A percentile compares a stretch with the other conserved stretches of the same genome.
These are phyloP conservation scores for Leptographium lundbergii DNA, from an alignment of 2,329 filamentous ascomycete genomes.

Conservation along the genomic window DNA sequence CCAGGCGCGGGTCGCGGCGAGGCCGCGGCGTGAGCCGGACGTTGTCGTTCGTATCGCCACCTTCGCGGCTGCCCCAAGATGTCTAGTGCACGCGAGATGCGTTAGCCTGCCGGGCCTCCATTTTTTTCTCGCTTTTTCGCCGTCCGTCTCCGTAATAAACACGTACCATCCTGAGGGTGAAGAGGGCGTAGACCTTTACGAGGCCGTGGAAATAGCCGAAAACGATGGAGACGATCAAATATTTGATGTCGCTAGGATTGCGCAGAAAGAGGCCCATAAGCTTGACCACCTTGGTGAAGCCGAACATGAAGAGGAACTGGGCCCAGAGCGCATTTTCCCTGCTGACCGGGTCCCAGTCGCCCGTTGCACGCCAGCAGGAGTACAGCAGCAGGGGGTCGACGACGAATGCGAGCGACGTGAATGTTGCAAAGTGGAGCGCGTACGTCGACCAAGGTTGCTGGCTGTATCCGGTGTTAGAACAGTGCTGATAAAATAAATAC, in stretches of 20 bases:
- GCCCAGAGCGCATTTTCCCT: slow-evolving; percentile 45
- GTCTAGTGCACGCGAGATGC: slow-evolving; percentile 42
- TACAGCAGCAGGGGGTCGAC: slow-evolving; percentile 63
- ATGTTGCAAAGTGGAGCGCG: slow-evolving; percentile 81
- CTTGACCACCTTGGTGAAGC: slow-evolving; percentile 82
- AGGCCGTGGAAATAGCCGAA: slow-evolving; percentile 90
- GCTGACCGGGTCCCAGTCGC: slow-evolving; percentile 40
- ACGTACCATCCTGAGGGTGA: slow-evolving; percentile 71
- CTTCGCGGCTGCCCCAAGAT: slow-evolving; percentile 87
- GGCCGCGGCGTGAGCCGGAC: slow-evolving; percentile 10
- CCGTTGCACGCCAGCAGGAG: slow-evolving; percentile 56
- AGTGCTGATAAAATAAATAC: too few species aligned
- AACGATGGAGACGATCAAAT: slow-evolving; percentile 70
- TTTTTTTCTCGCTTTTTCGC: too few species aligned
- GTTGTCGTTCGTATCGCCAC: slow-evolving; percentile 70
- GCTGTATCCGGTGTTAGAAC: slow-evolving; percentile 30
- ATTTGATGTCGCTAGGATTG: slow-evolving; percentile 68
- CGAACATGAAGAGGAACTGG: slow-evolving; percentile 63
- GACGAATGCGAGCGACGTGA: slow-evolving; percentile 75
- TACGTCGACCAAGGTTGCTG: slow-evolving; percentile 91
- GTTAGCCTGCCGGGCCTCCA: neutral
- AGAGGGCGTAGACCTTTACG: slow-evolving; percentile 80
- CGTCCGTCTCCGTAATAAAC: too few species aligned
- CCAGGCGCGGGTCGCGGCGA: slow-evolving; percentile 18
- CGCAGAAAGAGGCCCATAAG: slow-evolving; percentile 74